A percentile compares a stretch with the other conserved stretches of the same genome.
Evolutionary conservation across 1,284 basidiomycete genomes (phyloP).

Genomic region (Ceratobasidium sp.): DNA sequence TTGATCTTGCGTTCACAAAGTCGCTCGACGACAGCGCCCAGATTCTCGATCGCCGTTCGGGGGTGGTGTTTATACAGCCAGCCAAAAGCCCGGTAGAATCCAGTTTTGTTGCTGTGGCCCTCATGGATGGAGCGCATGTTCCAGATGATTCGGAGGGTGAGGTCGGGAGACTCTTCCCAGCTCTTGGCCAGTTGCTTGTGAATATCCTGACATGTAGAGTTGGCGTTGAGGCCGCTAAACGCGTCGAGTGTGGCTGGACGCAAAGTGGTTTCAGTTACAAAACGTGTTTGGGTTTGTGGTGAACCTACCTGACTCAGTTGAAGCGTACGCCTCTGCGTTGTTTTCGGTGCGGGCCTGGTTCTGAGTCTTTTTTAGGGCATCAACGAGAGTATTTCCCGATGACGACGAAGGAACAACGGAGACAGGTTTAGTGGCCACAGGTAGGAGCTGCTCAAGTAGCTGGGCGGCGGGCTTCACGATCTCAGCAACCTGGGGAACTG

Average conservation of each 20-base stretch:
- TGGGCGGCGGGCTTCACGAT: conserved; percentile 5
- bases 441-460: conserved; percentile 12
- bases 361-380: neutral
- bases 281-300: neutral
- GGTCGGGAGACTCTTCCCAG: conserved; percentile 63
- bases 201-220: conserved; percentile 48
- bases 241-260: conserved; percentile 31
- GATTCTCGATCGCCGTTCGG: conserved; percentile 69
- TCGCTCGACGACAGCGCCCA: conserved; percentile 62
- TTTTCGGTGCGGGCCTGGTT: conserved; percentile 35
- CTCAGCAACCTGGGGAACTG: conserved; percentile 5
- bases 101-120: conserved; percentile 60
- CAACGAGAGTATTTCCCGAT: neutral
- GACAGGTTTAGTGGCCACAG: neutral
- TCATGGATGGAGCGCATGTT: conserved; percentile 70
- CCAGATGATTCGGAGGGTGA: conserved; percentile 71
- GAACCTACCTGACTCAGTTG: conserved; percentile 24
- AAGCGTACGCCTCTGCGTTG: conserved; percentile 24
- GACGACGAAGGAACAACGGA: neutral
- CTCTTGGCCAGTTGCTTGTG: conserved; percentile 57
- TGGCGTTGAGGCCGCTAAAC: conserved; percentile 48
- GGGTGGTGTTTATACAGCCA: conserved; percentile 73
- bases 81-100: conserved; percentile 69
- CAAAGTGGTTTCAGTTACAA: neutral
- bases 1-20: conserved; percentile 56